Evolutionary conservation across 768 basidiomycete genomes (phyloP), one percentile per base, ranked within the genome.

Genomic region (Mycena amicta): DNA sequence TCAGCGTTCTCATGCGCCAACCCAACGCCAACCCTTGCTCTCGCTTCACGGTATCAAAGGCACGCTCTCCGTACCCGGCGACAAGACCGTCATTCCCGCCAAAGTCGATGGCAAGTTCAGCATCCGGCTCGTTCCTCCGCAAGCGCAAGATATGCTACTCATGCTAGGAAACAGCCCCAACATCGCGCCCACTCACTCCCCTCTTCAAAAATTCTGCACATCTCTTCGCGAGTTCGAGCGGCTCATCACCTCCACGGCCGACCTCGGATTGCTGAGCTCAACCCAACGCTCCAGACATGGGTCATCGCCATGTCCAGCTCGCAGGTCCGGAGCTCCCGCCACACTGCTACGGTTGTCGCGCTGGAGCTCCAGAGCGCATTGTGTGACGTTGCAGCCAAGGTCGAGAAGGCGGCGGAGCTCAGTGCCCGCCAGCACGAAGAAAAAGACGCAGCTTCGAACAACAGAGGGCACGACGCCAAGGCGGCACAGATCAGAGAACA

Each of bases 31-130:
- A 65, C 92, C 95, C 2, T 90, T 88, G 57, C 81, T 98, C 61
- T 95, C 93, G 2, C 75, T 98, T 25, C 95, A 98, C 70, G 96
- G 96, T 11, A 95, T 98, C 67, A 92, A 97, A 73, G 95, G 95
- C 49, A 95, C 95, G 2, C 96, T 95, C 78, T 91, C 84, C 54
- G 86, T 84, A 0, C 80, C 83, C 0, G 93, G 92, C 2, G 84
- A 81, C n/a, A 94, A 93, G 84, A 97, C 95, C 0, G 95, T 98
- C 67, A 98, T 98, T 57, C 95, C 95, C 0, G 93, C 93, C 28
- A 87, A 87, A 57, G 92, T 90, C 11, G 72, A 82, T 31, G 94
- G 95, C 43, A 97, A 97, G 74, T 98, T 97, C 80, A 95, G 93
- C 67, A 91, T 98, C 72, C 90, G 87, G 13, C 80, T 90, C 41